Evolutionary conservation across 768 basidiomycete species (phyloP).

Genomic region (Boletus eberwhitei): DNA sequence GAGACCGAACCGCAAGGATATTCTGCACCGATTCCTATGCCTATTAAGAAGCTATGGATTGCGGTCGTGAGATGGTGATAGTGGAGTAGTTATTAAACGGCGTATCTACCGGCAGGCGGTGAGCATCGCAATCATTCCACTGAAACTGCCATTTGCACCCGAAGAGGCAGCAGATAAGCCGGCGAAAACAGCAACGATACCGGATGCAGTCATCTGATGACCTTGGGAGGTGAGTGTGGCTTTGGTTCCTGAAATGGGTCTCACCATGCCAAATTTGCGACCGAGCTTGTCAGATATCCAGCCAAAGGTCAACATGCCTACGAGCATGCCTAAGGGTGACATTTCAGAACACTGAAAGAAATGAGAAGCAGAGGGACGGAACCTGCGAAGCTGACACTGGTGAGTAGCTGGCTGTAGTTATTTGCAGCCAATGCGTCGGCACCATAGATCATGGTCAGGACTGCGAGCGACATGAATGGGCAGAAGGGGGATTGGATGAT

Average conservation of each 20-base stretch:
- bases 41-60: constrained; percentile 68
- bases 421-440: constrained; percentile 44
- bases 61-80: background rate
- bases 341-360: constrained; percentile 62
- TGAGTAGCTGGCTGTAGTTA: constrained; percentile 62
- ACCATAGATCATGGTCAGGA: constrained; percentile 72
- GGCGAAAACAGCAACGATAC: constrained; percentile 82
- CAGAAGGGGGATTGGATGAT: background rate
- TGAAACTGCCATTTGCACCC: constrained; percentile 69
- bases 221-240: constrained; percentile 10
- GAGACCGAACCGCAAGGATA: constrained; percentile 91
- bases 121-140: constrained; percentile 75
- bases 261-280: constrained; percentile 83
- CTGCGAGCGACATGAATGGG: constrained; percentile 32
- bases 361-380: constrained; percentile 64
- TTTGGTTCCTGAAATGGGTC: constrained; percentile 5
- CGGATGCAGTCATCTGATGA: constrained; percentile 71
- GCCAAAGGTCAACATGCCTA: constrained; percentile 82
- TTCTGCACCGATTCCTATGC: constrained; percentile 85
- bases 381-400: constrained; percentile 77
- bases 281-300: constrained; percentile 85
- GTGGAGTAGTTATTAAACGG: background rate
- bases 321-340: constrained; percentile 71
- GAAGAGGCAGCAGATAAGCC: constrained; percentile 77
- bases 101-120: constrained; percentile 63